A percentile compares a stretch with the other conserved stretches of the same genome.
Evolutionary conservation across 2,329 filamentous ascomycete genomes (phyloP).

Genomic region (Chaetomiaceae sp.): DNA sequence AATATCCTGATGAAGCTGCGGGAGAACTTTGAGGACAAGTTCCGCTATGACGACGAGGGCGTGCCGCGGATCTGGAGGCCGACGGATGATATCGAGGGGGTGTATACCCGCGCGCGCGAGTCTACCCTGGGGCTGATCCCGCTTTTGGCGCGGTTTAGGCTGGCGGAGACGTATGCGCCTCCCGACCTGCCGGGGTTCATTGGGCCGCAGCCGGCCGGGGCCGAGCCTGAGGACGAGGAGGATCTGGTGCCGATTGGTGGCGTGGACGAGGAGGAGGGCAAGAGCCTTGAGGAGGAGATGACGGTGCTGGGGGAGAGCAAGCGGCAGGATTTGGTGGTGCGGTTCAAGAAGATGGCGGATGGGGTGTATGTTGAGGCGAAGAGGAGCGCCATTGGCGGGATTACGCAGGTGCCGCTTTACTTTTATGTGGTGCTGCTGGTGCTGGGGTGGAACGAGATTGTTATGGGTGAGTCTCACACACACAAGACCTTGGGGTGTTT

Average conservation of each 20-base stretch:
- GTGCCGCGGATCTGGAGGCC: slow-evolving; percentile 96
- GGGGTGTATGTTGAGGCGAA: slow-evolving; percentile 98
- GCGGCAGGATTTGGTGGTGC: slow-evolving; percentile 81
- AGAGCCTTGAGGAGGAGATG: slow-evolving; percentile 94
- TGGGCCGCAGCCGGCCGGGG: slow-evolving; percentile 68
- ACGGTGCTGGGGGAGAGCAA: slow-evolving; percentile 88
- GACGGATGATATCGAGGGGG: slow-evolving; percentile 91
- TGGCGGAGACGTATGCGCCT: slow-evolving; percentile 66
- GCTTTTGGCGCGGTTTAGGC: slow-evolving; percentile 76
- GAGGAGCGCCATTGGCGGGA: slow-evolving; percentile 89
- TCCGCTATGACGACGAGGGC: slow-evolving; percentile 92
- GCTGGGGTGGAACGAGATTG: slow-evolving; percentile 97
- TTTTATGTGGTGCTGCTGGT: slow-evolving; percentile 88
- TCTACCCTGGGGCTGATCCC: slow-evolving; percentile 89
- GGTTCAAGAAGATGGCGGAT: slow-evolving; percentile 98
- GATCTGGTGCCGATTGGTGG: slow-evolving; percentile 86
- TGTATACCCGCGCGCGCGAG: slow-evolving; percentile 88
- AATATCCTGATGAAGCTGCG: slow-evolving; percentile 92
- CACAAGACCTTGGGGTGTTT: not conserved
- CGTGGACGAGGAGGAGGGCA: slow-evolving; percentile 90
- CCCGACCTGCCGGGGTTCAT: slow-evolving; percentile 85
- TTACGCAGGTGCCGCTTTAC: slow-evolving; percentile 89
- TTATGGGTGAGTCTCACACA: slow-evolving; percentile 66
- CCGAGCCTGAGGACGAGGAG: slow-evolving; percentile 80
- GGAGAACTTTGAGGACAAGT: slow-evolving; percentile 99